A percentile compares a stretch with the other conserved stretches of the same genome.
These are phyloP conservation scores for Fomitopsis pulvina DNA, from an alignment of 768 basidiomycete species.

Conservation along the genomic window DNA sequence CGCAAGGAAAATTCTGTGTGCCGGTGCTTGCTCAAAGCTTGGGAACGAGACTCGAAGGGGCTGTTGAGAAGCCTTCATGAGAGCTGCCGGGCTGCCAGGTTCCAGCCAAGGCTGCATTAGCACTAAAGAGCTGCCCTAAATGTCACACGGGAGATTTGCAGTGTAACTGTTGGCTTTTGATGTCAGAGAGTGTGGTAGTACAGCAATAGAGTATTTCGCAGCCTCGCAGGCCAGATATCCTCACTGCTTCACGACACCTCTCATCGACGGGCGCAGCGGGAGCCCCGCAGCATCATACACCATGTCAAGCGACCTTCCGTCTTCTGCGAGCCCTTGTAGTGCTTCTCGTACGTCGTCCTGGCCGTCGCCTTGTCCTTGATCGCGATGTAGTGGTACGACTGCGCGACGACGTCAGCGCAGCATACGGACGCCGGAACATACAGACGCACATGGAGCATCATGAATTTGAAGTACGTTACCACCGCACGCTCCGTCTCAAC, in stretches of 20 bases:
- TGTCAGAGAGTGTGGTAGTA: no score
- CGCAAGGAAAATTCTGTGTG: no score
- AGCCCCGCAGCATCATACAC: constrained; percentile 38
- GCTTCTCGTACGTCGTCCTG: constrained; percentile 36
- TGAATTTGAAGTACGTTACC: constrained; percentile 12
- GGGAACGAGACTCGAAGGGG: no score
- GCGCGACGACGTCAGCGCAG: constrained; percentile 15
- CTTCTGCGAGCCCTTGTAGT: constrained; percentile 23
- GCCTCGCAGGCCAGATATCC: background rate
- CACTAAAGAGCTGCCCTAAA: no score
- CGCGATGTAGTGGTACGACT: constrained; percentile 22
- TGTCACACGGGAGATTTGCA: no score
- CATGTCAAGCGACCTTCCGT: constrained; percentile 44
- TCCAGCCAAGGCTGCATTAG: no score
- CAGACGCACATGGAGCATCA: background rate
- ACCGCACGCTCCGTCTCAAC: constrained; percentile 13
- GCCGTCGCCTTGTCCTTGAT: constrained; percentile 21
- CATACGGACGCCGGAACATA: background rate
- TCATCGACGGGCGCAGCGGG: background rate
- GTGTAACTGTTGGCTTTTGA: no score
- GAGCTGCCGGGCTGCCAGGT: no score
- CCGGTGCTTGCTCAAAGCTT: no score
- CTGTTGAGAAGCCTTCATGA: no score
- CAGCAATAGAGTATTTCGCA: no score
- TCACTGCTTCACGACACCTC: constrained; percentile 3